A percentile compares a stretch with the other conserved stretches of the same genome.
phyloP scores from a whole-genome alignment of 768 basidiomycete species.

The Pleurotus citrinopileatus region DNA sequence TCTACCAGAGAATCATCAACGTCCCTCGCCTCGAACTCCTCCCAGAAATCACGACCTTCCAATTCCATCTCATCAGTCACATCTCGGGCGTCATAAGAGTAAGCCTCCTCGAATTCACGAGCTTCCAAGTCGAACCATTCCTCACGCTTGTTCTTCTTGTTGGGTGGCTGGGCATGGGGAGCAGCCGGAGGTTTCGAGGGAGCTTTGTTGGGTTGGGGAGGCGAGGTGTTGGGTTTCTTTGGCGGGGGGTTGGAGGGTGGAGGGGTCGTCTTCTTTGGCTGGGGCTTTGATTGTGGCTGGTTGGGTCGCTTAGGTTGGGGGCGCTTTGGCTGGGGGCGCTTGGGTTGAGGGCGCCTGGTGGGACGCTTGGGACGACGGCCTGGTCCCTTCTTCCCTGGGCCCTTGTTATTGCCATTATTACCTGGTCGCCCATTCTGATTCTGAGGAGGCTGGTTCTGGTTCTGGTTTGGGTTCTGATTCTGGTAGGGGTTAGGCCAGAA shows the following conservation, averaged over 20 bases:
- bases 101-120: not conserved
- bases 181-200: too few relatives aligned
- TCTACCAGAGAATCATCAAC: not conserved
- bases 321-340: not conserved
- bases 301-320: not conserved
- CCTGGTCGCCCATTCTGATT: not conserved
- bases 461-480: not conserved
- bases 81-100: not conserved
- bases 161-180: not conserved
- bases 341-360: not conserved
- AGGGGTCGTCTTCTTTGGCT: not conserved
- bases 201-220: too few relatives aligned
- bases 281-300: too few relatives aligned
- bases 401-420: too few relatives aligned
- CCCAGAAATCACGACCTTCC: not conserved
- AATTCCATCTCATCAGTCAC: not conserved
- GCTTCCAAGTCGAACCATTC: not conserved
- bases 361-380: not conserved
- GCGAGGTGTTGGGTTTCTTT: too few relatives aligned
- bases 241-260: too few relatives aligned
- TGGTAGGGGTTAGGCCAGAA: not conserved
- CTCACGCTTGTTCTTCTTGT: not conserved
- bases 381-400: not conserved
- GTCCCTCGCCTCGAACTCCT: slow-evolving; percentile 7
- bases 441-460: not conserved